Evolutionary conservation across 2,329 filamentous ascomycete genomes (phyloP).

Genomic region (Cephalotrichum gorgonifer): DNA sequence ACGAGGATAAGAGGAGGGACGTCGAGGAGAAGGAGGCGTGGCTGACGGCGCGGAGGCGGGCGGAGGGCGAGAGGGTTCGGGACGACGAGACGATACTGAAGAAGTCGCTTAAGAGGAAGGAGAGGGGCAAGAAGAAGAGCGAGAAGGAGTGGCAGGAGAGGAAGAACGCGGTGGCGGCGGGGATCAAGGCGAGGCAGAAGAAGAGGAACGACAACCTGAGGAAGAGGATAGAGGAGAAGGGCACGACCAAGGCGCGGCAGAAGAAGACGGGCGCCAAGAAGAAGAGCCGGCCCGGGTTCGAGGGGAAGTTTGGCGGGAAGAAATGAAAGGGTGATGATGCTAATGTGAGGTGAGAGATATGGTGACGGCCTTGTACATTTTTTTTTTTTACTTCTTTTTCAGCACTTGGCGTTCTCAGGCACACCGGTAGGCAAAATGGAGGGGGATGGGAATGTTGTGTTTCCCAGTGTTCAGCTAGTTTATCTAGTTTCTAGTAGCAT

Average conservation of each 20-base stretch:
- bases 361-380: neutral
- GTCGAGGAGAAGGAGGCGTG: slow-evolving; percentile 90
- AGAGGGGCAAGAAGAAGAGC: slow-evolving; percentile 81
- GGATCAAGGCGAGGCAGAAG: slow-evolving; percentile 68
- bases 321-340: no score
- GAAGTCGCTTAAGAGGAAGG: slow-evolving; percentile 91
- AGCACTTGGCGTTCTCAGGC: no score
- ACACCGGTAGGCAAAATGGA: no score
- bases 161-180: slow-evolving; percentile 59
- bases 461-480: neutral
- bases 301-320: slow-evolving; percentile 51
- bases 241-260: slow-evolving; percentile 31
- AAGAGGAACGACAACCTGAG: slow-evolving; percentile 73
- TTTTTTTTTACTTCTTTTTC: neutral
- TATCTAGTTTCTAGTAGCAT: neutral
- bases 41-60: slow-evolving; percentile 81
- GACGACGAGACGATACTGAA: slow-evolving; percentile 83
- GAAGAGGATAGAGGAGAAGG: slow-evolving; percentile 57
- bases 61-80: slow-evolving; percentile 78
- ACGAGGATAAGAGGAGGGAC: slow-evolving; percentile 71
- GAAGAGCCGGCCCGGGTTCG: slow-evolving; percentile 54
- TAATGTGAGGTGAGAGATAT: neutral
- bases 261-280: slow-evolving; percentile 5
- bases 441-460: neutral
- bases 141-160: slow-evolving; percentile 78